Base-by-base conservation (phyloP, 352 stramenopile species). In the Phytophthora pistaciae region DNA sequence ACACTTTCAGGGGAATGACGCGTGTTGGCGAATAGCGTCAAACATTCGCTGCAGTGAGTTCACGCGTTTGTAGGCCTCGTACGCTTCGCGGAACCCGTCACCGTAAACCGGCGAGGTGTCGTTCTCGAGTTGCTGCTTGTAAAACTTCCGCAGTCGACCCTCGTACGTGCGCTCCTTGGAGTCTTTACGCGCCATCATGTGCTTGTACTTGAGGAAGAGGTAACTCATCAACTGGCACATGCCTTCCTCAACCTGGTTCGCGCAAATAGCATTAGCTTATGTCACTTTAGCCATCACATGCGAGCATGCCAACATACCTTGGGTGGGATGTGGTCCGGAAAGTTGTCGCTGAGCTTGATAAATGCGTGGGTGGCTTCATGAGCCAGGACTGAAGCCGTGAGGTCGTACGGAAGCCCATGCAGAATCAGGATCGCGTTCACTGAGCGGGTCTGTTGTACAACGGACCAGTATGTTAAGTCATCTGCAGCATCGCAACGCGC, bases 211-310 rank as follows among this genome's bases (percentile, higher is more conserved):
- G 25, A 94, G 68, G 61, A 82, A 94, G 9, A 94, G 64, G 63
- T 85, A 94, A 68, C 84, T 91, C 71, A 94, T 88, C 64, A 94
- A 71, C 57, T 94, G 84, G 64, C 87, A 94, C 42, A 91, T 78
- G 20, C 87, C 87, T 78, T 94, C 87, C 56, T 94, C 87, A 10
- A 74, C 46, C 62, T 74, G 10, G 21, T 31, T 1, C n/a, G n/a
- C n/a, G n/a, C n/a, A n/a, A n/a, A n/a, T n/a, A n/a, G n/a, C n/a
- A n/a, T n/a, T n/a, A n/a, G n/a, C n/a, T n/a, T n/a, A n/a, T n/a
- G n/a, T n/a, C n/a, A n/a, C n/a, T n/a, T n/a, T n/a, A n/a, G n/a
- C n/a, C n/a, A n/a, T n/a, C 52, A 36, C 20, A 57, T 23, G 21
- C 16, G 8, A 53, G 13, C 56, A 29, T 29, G 25, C 25, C 44